Base-by-base conservation (phyloP, 306 rosid genomes). In the Inga laurina region DNA sequence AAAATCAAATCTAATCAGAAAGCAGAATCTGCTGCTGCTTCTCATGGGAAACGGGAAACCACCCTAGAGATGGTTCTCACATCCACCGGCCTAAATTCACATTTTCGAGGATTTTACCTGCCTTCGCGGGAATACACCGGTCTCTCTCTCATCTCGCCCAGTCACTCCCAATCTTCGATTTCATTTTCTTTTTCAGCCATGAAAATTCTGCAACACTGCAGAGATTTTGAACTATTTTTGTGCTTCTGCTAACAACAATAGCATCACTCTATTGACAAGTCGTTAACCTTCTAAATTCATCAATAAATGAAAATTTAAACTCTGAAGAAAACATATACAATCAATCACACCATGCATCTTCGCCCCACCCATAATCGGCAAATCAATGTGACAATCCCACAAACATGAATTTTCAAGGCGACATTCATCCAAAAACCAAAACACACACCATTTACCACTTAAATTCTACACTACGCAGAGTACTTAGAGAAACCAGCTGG, bases 71-170 rank as follows among this genome's bases (percentile, higher is more conserved):
- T 2, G 19, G 8, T 3, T 27, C 0, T 10, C 34, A 0, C 21
- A 39, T 32, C 43, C 71, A 32, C 71, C 15, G 32, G 19, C 71
- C 71, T 34, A 14, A 14, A 8, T 57, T 27, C 15, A 35, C 79
- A 49, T 19, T 34, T 44, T 77, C 37, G 24, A 21, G 24, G 72
- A 71, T 39, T 35, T 5, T 65, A 49, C 54, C 2, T n/a, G 62
- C 30, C 72, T 51, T 84, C 5, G 84, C 84, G 81, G 80, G 37
- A 74, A 54, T 66, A 0, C 3, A 46, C 84, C 81, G 72, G 76
- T 21, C 19, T 37, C 5, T 37, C 43, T 39, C 43, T 39, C 43
- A 39, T 6, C n/a, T 1, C 9, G 21, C 16, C 56, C 56, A 15
- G 19, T 49, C 19, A 49, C 56, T 4, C 7, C 19, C 22, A 69